Percentiles rank a stretch among this genome's conserved stretches.
Evolutionary conservation across 495 filamentous ascomycete species (phyloP).

Genomic region (Penicillium roqueforti): DNA sequence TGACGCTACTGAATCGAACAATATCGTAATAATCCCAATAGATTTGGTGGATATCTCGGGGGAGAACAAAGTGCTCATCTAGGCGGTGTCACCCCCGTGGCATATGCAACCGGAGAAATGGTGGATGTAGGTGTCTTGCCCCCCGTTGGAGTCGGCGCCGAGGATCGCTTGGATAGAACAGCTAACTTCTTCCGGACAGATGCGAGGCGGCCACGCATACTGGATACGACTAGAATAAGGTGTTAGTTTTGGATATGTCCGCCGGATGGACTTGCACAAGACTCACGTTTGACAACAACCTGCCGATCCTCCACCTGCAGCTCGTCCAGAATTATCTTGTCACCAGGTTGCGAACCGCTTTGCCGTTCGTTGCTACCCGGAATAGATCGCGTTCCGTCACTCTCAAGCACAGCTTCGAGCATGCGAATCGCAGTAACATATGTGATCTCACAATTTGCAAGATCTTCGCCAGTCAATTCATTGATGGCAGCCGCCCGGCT

Average conservation of each 20-base stretch:
- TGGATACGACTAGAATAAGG: slow-evolving; percentile 48
- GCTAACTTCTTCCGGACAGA: slow-evolving; percentile 56
- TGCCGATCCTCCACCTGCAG: slow-evolving; percentile 71
- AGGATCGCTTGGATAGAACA: slow-evolving; percentile 48
- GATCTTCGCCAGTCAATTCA: slow-evolving; percentile 87
- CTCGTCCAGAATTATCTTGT: slow-evolving; percentile 48
- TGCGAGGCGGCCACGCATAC: slow-evolving; percentile 53
- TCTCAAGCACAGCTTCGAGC: slow-evolving; percentile 90
- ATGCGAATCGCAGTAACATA: slow-evolving; percentile 89
- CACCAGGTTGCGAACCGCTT: slow-evolving; percentile 21
- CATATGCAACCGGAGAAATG: slow-evolving; percentile 24
- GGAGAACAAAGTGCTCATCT: slow-evolving; percentile 18
- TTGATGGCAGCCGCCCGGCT: slow-evolving; percentile 90
- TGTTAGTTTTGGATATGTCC: slow-evolving; percentile 21
- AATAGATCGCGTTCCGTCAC: slow-evolving; percentile 54
- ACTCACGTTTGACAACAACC: slow-evolving; percentile 66
- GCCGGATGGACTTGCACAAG: background rate
- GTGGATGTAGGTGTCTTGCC: slow-evolving; percentile 33
- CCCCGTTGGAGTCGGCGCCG: slow-evolving; percentile 34
- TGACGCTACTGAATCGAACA: background rate
- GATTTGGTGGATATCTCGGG: slow-evolving; percentile 17
- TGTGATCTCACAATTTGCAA: slow-evolving; percentile 83
- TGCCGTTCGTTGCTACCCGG: slow-evolving; percentile 32
- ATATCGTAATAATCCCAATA: background rate
- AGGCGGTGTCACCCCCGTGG: slow-evolving; percentile 31